Conservation (phyloP, 768 basidiomycete genomes). For the Suillus lakei region DNA sequence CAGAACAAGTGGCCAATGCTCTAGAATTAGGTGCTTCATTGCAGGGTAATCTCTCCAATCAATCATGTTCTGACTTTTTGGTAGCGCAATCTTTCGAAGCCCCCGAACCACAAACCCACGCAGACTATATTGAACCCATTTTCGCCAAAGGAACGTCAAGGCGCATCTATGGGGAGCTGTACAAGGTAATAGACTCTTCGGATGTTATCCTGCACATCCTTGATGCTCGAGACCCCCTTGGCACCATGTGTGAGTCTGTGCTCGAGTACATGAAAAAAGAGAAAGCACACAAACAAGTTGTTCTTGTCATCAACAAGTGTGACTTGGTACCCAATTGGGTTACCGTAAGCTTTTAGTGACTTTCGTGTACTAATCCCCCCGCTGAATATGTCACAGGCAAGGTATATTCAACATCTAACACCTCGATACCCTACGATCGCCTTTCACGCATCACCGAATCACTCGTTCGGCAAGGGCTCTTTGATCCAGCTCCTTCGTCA, state of each 20-base stretch:
- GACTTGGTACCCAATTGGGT: constrained; percentile 99
- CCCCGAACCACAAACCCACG: constrained; percentile 55
- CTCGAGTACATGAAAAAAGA: constrained; percentile 94
- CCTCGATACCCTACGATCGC: constrained; percentile 96
- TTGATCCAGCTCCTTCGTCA: constrained; percentile 96
- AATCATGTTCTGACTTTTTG: background rate
- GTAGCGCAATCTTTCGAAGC: background rate
- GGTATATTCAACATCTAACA: constrained; percentile 94
- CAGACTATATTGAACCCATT: constrained; percentile 86
- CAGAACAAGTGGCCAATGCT: constrained; percentile 47
- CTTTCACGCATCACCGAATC: constrained; percentile 98
- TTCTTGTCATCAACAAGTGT: constrained; percentile 97
- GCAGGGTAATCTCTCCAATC: background rate
- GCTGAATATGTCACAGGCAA: constrained; percentile 58
- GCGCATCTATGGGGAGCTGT: constrained; percentile 96
- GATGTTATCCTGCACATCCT: constrained; percentile 95
- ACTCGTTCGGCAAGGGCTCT: constrained; percentile 98
- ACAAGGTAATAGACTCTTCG: constrained; percentile 99
- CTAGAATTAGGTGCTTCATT: constrained; percentile 44
- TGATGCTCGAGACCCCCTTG: constrained; percentile 94
- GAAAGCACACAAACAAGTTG: constrained; percentile 96
- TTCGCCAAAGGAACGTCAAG: constrained; percentile 95
- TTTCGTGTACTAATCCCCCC: constrained; percentile 3
- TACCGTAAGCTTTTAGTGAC: constrained; percentile 63
- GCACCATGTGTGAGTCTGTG: constrained; percentile 93